Conservation (phyloP, 768 basidiomycete species). For the Termitomyces eurrhizus region DNA sequence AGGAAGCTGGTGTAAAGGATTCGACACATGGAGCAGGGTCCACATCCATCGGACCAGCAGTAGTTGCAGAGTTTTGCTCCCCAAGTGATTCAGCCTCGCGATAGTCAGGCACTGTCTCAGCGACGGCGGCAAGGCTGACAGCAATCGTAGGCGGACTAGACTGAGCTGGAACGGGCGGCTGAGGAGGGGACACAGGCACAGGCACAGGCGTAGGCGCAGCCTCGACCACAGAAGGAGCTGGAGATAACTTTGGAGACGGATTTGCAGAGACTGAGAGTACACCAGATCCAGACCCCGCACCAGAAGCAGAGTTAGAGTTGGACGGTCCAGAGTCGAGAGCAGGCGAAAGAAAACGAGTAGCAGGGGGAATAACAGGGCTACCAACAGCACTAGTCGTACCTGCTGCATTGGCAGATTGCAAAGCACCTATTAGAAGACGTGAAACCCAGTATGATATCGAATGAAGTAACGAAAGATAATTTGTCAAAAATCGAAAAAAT, state of each 20-base stretch:
- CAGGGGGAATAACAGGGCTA: neutral
- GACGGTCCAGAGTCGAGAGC: neutral
- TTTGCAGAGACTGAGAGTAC: neutral
- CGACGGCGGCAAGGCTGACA: neutral
- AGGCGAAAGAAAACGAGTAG: neutral
- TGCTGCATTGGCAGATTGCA: neutral
- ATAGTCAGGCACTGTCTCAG: neutral
- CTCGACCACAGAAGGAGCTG: neutral
- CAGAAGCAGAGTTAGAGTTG: neutral
- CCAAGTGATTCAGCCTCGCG: neutral
- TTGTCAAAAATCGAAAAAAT: neutral
- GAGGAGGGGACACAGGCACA: neutral
- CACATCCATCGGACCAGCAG: neutral
- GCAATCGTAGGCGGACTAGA: neutral
- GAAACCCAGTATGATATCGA: neutral
- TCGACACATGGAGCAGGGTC: neutral
- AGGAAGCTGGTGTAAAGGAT: neutral
- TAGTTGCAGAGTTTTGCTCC: neutral
- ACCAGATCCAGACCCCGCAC: neutral
- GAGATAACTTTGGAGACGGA: neutral
- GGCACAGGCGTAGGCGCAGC: neutral
- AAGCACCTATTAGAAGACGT: neutral
- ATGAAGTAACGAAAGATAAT: neutral
- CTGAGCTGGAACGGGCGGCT: neutral
- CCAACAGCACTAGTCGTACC: neutral